Conservation (phyloP, 176 grass and related monocot species). For the Hyparrhenia diplandra region DNA sequence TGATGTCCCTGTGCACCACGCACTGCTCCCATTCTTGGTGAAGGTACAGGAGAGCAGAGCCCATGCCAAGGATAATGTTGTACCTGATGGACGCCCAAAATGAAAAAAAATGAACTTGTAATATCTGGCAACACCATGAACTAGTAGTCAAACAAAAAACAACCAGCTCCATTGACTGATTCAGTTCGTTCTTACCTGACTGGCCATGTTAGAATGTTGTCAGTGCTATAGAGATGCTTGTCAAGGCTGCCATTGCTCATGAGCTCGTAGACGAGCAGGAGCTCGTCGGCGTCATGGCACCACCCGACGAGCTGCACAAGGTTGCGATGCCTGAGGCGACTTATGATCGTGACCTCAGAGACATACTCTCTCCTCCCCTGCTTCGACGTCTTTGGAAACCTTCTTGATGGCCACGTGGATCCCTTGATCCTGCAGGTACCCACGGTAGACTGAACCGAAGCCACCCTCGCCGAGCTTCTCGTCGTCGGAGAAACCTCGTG, state of each 20-base stretch:
- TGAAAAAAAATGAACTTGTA: not conserved
- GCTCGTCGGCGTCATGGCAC: not conserved
- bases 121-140: too few relatives aligned
- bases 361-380: not conserved
- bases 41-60: constrained; percentile 20
- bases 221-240: not conserved
- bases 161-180: too few relatives aligned
- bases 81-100: not conserved
- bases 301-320: not conserved
- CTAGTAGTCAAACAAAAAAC: too few relatives aligned
- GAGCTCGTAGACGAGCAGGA: not conserved
- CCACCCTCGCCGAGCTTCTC: not conserved
- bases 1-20: constrained; percentile 34
- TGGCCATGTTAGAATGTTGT: not conserved
- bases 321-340: not conserved
- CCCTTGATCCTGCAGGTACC: not conserved
- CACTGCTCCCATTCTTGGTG: constrained; percentile 42
- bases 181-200: not conserved
- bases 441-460: not conserved
- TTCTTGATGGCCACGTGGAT: not conserved
- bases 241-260: not conserved
- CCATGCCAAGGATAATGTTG: constrained; percentile 10
- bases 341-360: not conserved
- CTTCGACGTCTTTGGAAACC: not conserved
- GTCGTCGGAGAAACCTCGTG: not conserved